A percentile compares a stretch with the other conserved stretches of the same genome.
Conservation (phyloP, 305 asterid genomes). For the Rubia tinctorum region DNA sequence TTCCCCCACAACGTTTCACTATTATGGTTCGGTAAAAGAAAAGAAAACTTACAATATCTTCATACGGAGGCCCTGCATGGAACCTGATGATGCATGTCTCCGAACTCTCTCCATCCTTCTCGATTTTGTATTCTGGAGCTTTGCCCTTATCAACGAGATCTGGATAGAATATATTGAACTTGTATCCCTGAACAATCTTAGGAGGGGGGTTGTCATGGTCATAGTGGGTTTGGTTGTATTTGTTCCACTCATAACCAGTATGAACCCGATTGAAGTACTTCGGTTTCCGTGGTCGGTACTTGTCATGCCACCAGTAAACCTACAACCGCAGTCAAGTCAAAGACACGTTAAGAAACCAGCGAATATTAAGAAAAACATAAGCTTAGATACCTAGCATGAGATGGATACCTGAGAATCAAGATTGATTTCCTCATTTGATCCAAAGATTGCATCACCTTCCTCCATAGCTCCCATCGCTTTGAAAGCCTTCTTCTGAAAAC, state of each 20-base stretch:
- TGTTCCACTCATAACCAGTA: constrained; percentile 84
- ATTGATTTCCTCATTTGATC: constrained; percentile 67
- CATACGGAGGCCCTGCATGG: constrained; percentile 87
- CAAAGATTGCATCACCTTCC: constrained; percentile 92
- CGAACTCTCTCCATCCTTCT: constrained; percentile 61
- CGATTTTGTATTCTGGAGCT: constrained; percentile 64
- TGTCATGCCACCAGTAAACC: constrained; percentile 95
- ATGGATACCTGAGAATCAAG: constrained; percentile 37
- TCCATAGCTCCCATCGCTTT: constrained; percentile 94
- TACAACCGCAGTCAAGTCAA: constrained; percentile 21
- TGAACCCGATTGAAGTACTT: constrained; percentile 80
- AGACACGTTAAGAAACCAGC: background rate
- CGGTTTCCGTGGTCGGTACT: constrained; percentile 79
- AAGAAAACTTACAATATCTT: constrained; percentile 80
- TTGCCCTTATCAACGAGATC: constrained; percentile 67
- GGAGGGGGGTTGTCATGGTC: constrained; percentile 92
- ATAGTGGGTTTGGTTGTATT: constrained; percentile 74
- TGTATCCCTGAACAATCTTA: constrained; percentile 77
- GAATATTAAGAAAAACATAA: background rate
- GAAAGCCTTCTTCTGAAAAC: constrained; percentile 70
- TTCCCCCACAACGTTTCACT: too few relatives aligned
- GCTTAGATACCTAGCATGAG: background rate
- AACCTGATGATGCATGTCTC: constrained; percentile 75
- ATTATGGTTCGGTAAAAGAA: background rate
- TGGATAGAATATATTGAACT: constrained; percentile 73